Conservation (phyloP, 352 stramenopile species). For the Phytophthora tubulina region DNA sequence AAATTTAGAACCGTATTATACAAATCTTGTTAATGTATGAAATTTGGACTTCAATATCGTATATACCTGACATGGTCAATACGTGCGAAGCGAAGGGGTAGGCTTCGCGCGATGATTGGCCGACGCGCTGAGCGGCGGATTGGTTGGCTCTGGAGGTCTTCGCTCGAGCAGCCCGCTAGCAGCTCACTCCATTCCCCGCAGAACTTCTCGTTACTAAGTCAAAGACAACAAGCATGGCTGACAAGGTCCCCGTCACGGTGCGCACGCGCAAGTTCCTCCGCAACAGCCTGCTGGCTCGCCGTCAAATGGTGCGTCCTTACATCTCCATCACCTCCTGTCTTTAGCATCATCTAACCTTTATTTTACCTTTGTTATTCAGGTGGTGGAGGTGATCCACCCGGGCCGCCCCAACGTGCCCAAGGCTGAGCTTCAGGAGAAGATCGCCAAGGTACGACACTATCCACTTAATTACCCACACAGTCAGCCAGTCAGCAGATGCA, state of each 20-base stretch:
- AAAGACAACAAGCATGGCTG: constrained; percentile 90
- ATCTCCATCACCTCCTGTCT: not conserved
- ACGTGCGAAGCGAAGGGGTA: not conserved
- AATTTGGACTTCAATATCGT: not conserved
- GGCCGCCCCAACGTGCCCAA: constrained; percentile 97
- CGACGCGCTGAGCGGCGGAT: constrained; percentile 52
- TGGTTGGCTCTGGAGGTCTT: constrained; percentile 81
- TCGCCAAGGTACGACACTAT: constrained; percentile 91
- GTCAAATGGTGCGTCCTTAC: constrained; percentile 95
- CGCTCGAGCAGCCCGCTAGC: constrained; percentile 19
- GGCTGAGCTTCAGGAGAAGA: constrained; percentile 97
- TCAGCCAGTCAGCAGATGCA: constrained; percentile 3
- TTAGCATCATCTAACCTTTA: not conserved
- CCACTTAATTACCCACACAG: not conserved
- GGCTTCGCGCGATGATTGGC: constrained; percentile 51
- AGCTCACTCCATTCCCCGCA: constrained; percentile 71
- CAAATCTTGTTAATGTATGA: not conserved
- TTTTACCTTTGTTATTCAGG: constrained; percentile 52
- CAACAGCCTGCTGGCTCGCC: constrained; percentile 97
- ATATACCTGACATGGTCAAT: constrained; percentile 15
- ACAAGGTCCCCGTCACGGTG: constrained; percentile 96
- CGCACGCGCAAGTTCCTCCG: constrained; percentile 99
- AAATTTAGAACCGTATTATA: not conserved
- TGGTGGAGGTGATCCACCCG: constrained; percentile 99
- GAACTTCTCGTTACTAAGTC: constrained; percentile 67